Base-by-base conservation (phyloP, 768 basidiomycete species). In the Auriscalpium orientale region DNA sequence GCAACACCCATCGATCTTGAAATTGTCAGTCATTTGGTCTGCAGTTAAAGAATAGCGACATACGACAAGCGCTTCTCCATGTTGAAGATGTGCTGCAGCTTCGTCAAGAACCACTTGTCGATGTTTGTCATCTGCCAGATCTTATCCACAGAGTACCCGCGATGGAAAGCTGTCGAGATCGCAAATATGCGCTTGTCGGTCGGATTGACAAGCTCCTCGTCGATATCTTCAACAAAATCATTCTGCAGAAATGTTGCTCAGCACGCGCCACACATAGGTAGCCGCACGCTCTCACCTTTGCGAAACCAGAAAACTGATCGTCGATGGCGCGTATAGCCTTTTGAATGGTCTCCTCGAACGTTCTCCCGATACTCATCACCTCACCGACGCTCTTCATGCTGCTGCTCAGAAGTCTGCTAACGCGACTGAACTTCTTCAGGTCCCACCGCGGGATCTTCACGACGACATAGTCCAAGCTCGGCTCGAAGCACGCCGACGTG, bases 401-500 rank as follows among this genome's bases (percentile, higher is more conserved):
- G 63, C 89, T 91, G 71, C 91, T 92, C 49, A 99, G 75, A 43
- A 90, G 77, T 56, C 88, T 82, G 68, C 91, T 94, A 65, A 99
- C 95, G 47, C 95, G 84, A 65, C 65, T 92, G 76, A 99, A 99
- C 79, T 99, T 99, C 73, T 95, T 95, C 67, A 98, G 76, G 72
- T 99, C 97, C 95, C 95, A 99, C 61, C 95, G 88, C 54, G 95
- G 95, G 65, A 99, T 97, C 77, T 99, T 98, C 68, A 98, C 95
- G 46, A 98, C 94, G 55, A 88, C 83, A 68, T 99, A 99, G 70
- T 99, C 95, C 75, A 99, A 79, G 64, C 88, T 91, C 7, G 95
- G 97, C 73, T 99, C 95, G 70, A 99, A 99, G 75, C 95, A 99
- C 2, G 97, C 95, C 36, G 85, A 87, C 3, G 95, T 98, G 55